phyloP scores from a whole-genome alignment of 2,329 filamentous ascomycete genomes.

The Neonectria neomacrospora region DNA sequence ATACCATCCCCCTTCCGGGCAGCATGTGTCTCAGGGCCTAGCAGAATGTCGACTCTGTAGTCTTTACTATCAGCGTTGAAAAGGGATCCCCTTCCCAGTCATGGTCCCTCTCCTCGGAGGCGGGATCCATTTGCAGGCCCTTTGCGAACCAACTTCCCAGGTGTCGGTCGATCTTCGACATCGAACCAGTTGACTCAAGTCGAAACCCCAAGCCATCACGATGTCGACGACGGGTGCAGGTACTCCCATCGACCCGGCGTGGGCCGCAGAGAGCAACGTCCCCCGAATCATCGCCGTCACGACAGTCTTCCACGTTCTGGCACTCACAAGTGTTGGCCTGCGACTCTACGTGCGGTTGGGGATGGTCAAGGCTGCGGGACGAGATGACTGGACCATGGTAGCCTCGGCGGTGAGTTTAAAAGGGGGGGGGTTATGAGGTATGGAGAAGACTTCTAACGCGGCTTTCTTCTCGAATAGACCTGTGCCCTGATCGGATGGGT shows the following conservation, averaged over 20 bases:
- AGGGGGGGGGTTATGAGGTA: no score
- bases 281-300: slow-evolving; percentile 25
- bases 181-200: not conserved
- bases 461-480: slow-evolving; percentile 4
- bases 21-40: not conserved
- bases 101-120: not conserved
- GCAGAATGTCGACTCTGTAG: not conserved
- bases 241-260: slow-evolving; percentile 14
- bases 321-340: slow-evolving; percentile 13
- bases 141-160: not conserved
- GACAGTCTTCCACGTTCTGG: slow-evolving; percentile 23
- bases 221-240: slow-evolving; percentile 3
- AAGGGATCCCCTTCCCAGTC: not conserved
- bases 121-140: slow-evolving; percentile 5
- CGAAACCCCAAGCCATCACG: not conserved
- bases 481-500: slow-evolving; percentile 29
- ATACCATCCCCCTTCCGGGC: not conserved
- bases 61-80: slow-evolving; percentile 4
- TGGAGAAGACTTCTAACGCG: not conserved
- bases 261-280: slow-evolving; percentile 29
- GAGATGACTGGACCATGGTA: slow-evolving; percentile 34
- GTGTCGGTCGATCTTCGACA: slow-evolving; percentile 1
- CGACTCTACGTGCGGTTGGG: slow-evolving; percentile 28
- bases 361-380: slow-evolving; percentile 23
- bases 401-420: slow-evolving; percentile 16